Evolutionary conservation across 2,329 filamentous ascomycete species (phyloP).

Genomic region (Mariannaea elegans): DNA sequence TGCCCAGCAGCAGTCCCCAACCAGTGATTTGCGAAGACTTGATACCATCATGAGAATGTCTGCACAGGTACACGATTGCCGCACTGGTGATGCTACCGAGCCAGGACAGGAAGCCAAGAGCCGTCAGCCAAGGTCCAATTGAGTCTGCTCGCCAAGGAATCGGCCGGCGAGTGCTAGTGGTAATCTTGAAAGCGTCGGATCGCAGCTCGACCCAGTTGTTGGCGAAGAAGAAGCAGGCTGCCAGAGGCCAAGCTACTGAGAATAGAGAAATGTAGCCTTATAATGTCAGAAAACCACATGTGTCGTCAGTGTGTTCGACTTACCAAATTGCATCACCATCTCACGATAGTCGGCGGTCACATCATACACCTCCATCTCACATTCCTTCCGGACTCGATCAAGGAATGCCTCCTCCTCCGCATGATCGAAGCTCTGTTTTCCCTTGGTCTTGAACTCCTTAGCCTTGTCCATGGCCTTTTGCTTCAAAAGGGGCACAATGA

Average conservation of each 20-base stretch:
- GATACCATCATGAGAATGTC: slow-evolving; percentile 70
- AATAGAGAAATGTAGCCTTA: slow-evolving; percentile 88
- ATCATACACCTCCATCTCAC: slow-evolving; percentile 84
- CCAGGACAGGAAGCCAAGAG: slow-evolving; percentile 91
- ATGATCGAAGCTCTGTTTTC: slow-evolving; percentile 67
- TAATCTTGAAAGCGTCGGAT: slow-evolving; percentile 94
- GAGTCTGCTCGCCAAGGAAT: slow-evolving; percentile 91
- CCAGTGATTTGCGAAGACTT: slow-evolving; percentile 75
- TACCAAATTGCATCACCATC: slow-evolving; percentile 85
- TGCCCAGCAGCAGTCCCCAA: slow-evolving; percentile 82
- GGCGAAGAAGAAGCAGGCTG: slow-evolving; percentile 84
- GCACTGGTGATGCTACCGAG: slow-evolving; percentile 88
- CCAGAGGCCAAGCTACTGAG: slow-evolving; percentile 94
- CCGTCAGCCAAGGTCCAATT: slow-evolving; percentile 91
- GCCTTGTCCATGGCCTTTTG: slow-evolving; percentile 80
- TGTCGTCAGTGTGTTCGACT: slow-evolving; percentile 31
- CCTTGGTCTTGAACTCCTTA: slow-evolving; percentile 74
- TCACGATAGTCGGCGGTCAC: slow-evolving; percentile 91
- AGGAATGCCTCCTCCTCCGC: slow-evolving; percentile 85
- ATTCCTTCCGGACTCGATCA: slow-evolving; percentile 81
- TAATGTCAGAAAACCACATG: slow-evolving; percentile 14
- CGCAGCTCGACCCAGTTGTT: slow-evolving; percentile 98
- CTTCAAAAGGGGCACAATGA: slow-evolving; percentile 86
- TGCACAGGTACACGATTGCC: slow-evolving; percentile 90
- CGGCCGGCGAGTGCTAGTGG: slow-evolving; percentile 86